Evolutionary conservation across 306 rosid genomes (phyloP).

Genomic region (Lathyrus tuberosus): DNA sequence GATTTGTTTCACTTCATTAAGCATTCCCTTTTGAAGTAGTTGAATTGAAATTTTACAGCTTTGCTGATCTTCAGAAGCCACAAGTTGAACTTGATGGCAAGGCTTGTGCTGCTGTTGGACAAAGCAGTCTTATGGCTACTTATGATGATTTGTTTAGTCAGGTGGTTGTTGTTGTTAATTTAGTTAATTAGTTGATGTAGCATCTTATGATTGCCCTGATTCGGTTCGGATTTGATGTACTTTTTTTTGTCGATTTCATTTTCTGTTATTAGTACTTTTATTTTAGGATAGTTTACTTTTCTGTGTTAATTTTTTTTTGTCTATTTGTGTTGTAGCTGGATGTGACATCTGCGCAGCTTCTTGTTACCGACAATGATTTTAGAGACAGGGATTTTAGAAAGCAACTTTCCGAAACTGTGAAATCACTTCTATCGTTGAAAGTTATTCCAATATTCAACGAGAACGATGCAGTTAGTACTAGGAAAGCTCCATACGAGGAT

Average conservation of each 20-base stretch:
- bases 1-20: not conserved
- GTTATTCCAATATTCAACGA: conserved; percentile 93
- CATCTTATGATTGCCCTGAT: conserved; percentile 12
- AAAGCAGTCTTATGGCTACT: conserved; percentile 88
- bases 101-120: conserved; percentile 99
- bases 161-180: conserved; percentile 72
- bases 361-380: conserved; percentile 93
- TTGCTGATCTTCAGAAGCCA: conserved; percentile 97
- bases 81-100: conserved; percentile 95
- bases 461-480: conserved; percentile 96
- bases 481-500: conserved; percentile 99
- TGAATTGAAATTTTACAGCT: conserved; percentile 53
- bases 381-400: conserved; percentile 88
- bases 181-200: not conserved
- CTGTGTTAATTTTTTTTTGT: conserved; percentile 34
- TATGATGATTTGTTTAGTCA: conserved; percentile 86
- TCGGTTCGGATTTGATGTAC: not conserved
- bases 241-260: conserved; percentile 6
- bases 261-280: conserved; percentile 7
- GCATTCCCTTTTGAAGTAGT: conserved; percentile 3
- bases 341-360: conserved; percentile 92
- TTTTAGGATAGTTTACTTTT: conserved; percentile 11
- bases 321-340: conserved; percentile 69
- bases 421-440: conserved; percentile 66
- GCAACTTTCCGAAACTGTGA: conserved; percentile 80